A percentile compares a stretch with the other conserved stretches of the same genome.
Evolutionary conservation across 176 grass and related monocot genomes (phyloP).

Genomic region (Juncus effusus): DNA sequence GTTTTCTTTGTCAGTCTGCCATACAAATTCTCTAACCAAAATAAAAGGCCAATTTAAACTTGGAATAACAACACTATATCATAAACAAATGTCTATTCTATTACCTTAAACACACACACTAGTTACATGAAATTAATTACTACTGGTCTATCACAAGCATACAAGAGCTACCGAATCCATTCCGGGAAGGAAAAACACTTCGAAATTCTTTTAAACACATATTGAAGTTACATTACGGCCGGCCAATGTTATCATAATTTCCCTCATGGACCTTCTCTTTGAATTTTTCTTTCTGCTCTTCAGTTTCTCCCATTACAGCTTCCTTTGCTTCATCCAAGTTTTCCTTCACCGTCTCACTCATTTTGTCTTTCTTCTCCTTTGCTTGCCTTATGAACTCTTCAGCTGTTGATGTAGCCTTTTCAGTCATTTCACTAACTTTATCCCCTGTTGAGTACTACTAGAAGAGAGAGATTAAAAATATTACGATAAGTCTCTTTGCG

Average conservation of each 20-base stretch:
- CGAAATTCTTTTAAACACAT: too few relatives aligned
- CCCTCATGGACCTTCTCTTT: conserved; percentile 64
- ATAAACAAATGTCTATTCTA: too few relatives aligned
- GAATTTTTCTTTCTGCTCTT: conserved; percentile 54
- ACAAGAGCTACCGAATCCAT: too few relatives aligned
- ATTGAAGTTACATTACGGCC: neutral
- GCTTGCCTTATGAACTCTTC: conserved; percentile 80
- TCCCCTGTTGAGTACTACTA: conserved; percentile 45
- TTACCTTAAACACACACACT: too few relatives aligned
- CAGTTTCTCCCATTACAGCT: conserved; percentile 40
- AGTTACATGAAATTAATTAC: too few relatives aligned
- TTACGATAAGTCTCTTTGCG: too few relatives aligned
- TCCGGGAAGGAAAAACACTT: too few relatives aligned
- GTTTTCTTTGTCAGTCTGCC: too few relatives aligned
- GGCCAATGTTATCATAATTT: conserved; percentile 31
- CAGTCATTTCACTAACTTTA: conserved; percentile 34
- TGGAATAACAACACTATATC: too few relatives aligned
- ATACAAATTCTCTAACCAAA: too few relatives aligned
- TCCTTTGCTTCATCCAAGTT: conserved; percentile 56
- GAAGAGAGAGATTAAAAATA: neutral
- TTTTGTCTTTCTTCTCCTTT: conserved; percentile 67
- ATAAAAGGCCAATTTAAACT: too few relatives aligned
- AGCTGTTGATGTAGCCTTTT: conserved; percentile 68
- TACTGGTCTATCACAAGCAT: too few relatives aligned
- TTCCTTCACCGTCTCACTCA: conserved; percentile 42